Conservation (phyloP, 2,329 filamentous ascomycete genomes). For the Phialophora verrucosa region DNA sequence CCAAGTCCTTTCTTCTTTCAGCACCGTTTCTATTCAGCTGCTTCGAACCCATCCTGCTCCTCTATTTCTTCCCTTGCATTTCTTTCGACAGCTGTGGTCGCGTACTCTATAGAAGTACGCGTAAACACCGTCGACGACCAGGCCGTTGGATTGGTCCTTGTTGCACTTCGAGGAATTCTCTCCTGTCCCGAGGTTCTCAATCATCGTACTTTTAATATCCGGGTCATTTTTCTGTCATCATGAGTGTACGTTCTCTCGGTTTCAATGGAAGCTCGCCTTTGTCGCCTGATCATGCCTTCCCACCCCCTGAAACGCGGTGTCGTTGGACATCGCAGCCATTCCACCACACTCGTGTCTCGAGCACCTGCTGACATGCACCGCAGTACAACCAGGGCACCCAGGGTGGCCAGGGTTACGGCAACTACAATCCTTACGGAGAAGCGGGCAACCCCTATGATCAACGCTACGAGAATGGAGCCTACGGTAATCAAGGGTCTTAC, state of each 20-base stretch:
- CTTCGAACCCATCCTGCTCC: conserved; percentile 24
- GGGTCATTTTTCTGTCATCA: conserved; percentile 25
- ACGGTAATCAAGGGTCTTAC: conserved; percentile 41
- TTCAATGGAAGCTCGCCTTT: not conserved
- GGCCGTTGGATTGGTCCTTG: not conserved
- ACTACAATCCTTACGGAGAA: conserved; percentile 48
- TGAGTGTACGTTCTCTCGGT: conserved; percentile 32
- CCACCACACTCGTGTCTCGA: conserved; percentile 1
- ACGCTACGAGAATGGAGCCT: conserved; percentile 40
- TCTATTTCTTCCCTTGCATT: conserved; percentile 29
- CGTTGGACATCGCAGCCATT: not conserved
- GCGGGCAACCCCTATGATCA: conserved; percentile 35
- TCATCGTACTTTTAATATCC: conserved; percentile 10
- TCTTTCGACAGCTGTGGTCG: conserved; percentile 14
- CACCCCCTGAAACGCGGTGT: conserved; percentile 17
- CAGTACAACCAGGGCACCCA: conserved; percentile 31
- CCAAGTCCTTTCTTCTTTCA: conserved; percentile 24
- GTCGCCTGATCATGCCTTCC: conserved; percentile 1
- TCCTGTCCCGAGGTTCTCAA: conserved; percentile 5
- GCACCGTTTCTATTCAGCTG: conserved; percentile 24
- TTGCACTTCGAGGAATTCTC: conserved; percentile 2
- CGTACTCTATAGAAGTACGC: conserved; percentile 11
- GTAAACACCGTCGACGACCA: conserved; percentile 3
- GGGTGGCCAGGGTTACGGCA: conserved; percentile 51
- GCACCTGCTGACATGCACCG: conserved; percentile 20